phyloP scores from a whole-genome alignment of 1,284 basidiomycete species.

The Vanrija sp. region DNA sequence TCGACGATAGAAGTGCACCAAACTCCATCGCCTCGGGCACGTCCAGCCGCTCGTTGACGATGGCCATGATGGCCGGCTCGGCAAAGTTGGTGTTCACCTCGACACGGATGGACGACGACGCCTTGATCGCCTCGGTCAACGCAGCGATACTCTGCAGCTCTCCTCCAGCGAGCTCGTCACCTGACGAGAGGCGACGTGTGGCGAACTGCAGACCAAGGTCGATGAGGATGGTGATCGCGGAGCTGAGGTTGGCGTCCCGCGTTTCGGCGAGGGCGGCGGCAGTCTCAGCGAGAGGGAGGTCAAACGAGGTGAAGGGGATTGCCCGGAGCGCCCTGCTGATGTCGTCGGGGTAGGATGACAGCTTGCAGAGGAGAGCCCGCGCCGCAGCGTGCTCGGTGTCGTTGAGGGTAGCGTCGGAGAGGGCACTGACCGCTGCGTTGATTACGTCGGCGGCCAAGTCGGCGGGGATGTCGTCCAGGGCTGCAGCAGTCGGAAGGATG shows the following conservation, averaged over 20 bases:
- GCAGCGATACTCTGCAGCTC: constrained; percentile 5
- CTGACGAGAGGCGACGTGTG: constrained; percentile 19
- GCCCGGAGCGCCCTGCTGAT: not conserved
- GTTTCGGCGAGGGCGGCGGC: not conserved
- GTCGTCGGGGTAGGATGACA: not conserved
- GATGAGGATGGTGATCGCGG: constrained; percentile 13
- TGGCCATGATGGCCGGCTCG: constrained; percentile 68
- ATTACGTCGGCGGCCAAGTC: not conserved
- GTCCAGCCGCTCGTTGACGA: constrained; percentile 60
- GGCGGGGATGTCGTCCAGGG: not conserved
- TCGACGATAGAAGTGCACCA: constrained; percentile 48
- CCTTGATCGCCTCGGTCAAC: constrained; percentile 6
- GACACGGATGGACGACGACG: constrained; percentile 5
- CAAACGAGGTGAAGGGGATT: not conserved
- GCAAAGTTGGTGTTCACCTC: constrained; percentile 59
- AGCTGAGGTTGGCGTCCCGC: not conserved
- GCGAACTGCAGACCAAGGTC: constrained; percentile 24
- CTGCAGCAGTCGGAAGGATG: constrained; percentile 17
- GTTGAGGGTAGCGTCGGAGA: not conserved
- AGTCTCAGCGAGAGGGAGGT: constrained; percentile 5
- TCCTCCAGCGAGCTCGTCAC: constrained; percentile 12
- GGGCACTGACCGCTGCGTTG: constrained; percentile 5
- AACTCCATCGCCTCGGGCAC: constrained; percentile 55
- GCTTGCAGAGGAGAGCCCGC: not conserved
- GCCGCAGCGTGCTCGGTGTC: constrained; percentile 9